Percentiles rank a stretch among this genome's conserved stretches.
Conservation (phyloP, 2,329 filamentous ascomycete species). For the Furcasterigmium sp. region DNA sequence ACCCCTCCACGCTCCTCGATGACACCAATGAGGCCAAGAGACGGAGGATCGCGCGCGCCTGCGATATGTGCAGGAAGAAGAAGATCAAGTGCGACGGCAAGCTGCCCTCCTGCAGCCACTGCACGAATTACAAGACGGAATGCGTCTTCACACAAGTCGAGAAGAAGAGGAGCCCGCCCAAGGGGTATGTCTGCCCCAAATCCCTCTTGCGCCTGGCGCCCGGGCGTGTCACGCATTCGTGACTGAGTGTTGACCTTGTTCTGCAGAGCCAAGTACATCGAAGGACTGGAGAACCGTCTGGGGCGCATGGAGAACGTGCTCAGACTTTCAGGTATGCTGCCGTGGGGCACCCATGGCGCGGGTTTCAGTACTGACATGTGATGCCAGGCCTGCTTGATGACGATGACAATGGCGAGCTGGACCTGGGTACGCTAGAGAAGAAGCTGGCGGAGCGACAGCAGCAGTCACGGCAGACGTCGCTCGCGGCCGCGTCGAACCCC, state of each 20-base stretch:
- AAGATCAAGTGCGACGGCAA: conserved; percentile 99
- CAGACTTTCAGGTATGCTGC: conserved; percentile 66
- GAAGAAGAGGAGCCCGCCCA: conserved; percentile 96
- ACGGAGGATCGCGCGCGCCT: conserved; percentile 82
- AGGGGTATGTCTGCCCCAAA: conserved; percentile 62
- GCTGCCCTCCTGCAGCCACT: conserved; percentile 90
- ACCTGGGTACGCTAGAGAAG: conserved; percentile 83
- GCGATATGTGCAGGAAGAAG: conserved; percentile 94
- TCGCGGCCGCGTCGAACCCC: conserved; percentile 40
- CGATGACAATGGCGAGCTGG: conserved; percentile 78
- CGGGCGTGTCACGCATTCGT: no score
- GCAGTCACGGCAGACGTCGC: conserved; percentile 44
- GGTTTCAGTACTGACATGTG: not conserved
- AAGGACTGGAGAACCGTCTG: conserved; percentile 88
- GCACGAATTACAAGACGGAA: conserved; percentile 95
- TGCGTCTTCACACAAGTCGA: conserved; percentile 97
- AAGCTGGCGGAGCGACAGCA: conserved; percentile 55
- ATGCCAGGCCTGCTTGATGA: conserved; percentile 67
- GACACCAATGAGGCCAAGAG: conserved; percentile 80
- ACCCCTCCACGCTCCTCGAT: conserved; percentile 51
- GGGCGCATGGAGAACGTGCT: conserved; percentile 94
- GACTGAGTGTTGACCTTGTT: conserved; percentile 7
- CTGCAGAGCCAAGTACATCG: conserved; percentile 88
- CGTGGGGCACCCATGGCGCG: not conserved
- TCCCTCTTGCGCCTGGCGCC: not conserved